These are phyloP conservation scores for Hyphodiscus sp. DNA, from an alignment of 2,329 filamentous ascomycete species.

Conservation along the genomic window DNA sequence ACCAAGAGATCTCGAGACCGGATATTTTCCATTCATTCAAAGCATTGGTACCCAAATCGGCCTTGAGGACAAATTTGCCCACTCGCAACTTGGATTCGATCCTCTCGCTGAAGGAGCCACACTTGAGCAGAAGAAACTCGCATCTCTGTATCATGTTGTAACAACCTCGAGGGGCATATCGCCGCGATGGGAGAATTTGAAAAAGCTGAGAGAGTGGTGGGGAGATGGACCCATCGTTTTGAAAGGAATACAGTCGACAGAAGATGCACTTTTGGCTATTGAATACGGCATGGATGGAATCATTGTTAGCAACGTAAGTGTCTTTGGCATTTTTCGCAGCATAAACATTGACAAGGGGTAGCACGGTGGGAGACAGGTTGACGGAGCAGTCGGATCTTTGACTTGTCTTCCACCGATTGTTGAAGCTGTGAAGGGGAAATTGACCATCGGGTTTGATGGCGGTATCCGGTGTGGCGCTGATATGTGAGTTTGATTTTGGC, in stretches of 20 bases:
- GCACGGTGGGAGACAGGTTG: neutral
- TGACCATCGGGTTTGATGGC: no score
- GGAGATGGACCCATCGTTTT: constrained; percentile 51
- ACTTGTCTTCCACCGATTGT: no score
- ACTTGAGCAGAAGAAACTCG: no score
- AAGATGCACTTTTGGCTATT: neutral
- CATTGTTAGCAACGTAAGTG: no score
- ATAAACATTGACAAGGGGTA: no score
- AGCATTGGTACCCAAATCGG: constrained; percentile 54
- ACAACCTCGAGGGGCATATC: neutral
- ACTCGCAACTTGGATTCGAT: neutral
- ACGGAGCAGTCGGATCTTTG: no score
- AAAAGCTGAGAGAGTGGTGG: constrained; percentile 50
- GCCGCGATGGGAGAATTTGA: constrained; percentile 51
- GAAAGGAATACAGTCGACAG: constrained; percentile 42
- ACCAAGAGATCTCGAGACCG: constrained; percentile 57
- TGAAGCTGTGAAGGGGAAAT: no score
- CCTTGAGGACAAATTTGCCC: constrained; percentile 39
- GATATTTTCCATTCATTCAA: constrained; percentile 51
- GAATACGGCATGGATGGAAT: neutral
- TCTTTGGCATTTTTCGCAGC: no score
- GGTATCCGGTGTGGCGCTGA: neutral
- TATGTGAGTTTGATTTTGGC: no score
- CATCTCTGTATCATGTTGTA: no score
- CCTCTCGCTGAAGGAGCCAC: neutral